Conservation (phyloP, 768 basidiomycete genomes). For the Mycena galericulata region DNA sequence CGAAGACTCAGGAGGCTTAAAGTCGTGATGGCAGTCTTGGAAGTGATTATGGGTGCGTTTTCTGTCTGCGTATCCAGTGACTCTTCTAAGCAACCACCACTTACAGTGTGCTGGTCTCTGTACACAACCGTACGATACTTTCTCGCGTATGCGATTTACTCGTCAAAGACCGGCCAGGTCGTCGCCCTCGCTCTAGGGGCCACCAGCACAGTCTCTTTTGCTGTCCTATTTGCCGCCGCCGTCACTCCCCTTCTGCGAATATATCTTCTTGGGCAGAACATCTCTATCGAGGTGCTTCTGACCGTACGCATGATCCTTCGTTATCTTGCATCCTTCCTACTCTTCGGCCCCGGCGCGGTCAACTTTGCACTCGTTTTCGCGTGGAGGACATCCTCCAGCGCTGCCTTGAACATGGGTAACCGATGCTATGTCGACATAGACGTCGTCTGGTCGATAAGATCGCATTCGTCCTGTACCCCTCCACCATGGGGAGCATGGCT, state of each 20-base stretch:
- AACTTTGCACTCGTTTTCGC: slow-evolving; percentile 67
- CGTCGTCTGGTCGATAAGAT: slow-evolving; percentile 68
- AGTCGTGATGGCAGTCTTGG: slow-evolving; percentile 44
- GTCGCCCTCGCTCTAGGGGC: slow-evolving; percentile 63
- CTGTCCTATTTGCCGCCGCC: slow-evolving; percentile 51
- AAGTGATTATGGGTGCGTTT: slow-evolving; percentile 55
- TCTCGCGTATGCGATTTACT: slow-evolving; percentile 63
- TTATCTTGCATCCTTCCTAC: slow-evolving; percentile 56
- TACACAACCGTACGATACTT: slow-evolving; percentile 77
- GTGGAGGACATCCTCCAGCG: slow-evolving; percentile 59
- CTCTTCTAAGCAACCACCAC: slow-evolving; percentile 18
- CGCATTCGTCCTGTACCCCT: slow-evolving; percentile 43
- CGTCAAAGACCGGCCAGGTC: slow-evolving; percentile 53
- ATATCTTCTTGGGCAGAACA: slow-evolving; percentile 46
- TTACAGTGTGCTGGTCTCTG: slow-evolving; percentile 67
- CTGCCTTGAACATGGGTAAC: slow-evolving; percentile 49
- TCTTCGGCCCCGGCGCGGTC: slow-evolving; percentile 64
- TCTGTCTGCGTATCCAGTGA: background rate
- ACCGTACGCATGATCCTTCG: slow-evolving; percentile 48
- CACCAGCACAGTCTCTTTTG: slow-evolving; percentile 55
- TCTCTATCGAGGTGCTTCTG: slow-evolving; percentile 47
- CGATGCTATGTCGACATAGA: slow-evolving; percentile 78
- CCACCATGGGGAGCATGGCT: slow-evolving; percentile 68
- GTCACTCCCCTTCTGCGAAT: slow-evolving; percentile 56
- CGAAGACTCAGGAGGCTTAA: slow-evolving; percentile 47